Evolutionary conservation across 23 red algal species (phyloP).

Genomic region (Agarophyton chilense): DNA sequence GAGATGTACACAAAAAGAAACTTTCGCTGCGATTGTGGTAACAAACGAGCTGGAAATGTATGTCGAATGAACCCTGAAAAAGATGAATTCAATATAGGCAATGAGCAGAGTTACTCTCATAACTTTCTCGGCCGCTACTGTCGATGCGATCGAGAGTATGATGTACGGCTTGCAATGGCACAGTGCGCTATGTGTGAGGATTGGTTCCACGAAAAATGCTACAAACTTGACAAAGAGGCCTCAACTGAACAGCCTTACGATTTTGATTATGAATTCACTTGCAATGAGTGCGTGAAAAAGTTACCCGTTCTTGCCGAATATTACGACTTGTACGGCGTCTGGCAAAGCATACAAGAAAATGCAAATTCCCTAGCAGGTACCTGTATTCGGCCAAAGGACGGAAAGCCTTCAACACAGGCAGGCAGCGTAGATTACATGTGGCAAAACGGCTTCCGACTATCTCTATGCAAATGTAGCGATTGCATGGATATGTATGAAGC

Average conservation of each 20-base stretch:
- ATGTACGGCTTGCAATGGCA: conserved; percentile 35
- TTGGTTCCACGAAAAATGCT: conserved; percentile 70
- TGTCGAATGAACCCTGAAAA: conserved; percentile 36
- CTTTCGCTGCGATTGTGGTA: conserved; percentile 73
- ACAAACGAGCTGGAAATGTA: conserved; percentile 38
- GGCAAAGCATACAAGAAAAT: neutral
- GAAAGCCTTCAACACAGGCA: neutral
- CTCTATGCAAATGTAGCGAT: conserved; percentile 30
- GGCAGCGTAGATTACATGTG: conserved; percentile 57
- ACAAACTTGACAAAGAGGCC: conserved; percentile 4
- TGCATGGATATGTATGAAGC: conserved; percentile 38
- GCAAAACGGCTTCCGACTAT: conserved; percentile 28
- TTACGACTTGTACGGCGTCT: conserved; percentile 32
- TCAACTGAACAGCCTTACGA: neutral
- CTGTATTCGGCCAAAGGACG: conserved; percentile 34
- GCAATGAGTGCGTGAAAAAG: conserved; percentile 41
- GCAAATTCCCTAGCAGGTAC: too few relatives aligned
- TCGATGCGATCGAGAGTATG: conserved; percentile 47
- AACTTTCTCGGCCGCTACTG: conserved; percentile 69
- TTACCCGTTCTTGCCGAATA: conserved; percentile 64
- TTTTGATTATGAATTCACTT: conserved; percentile 60
- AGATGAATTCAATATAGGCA: conserved; percentile 37
- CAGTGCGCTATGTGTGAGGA: conserved; percentile 77
- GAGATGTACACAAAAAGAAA: conserved; percentile 71
- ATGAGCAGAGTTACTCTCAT: conserved; percentile 51